Conservation (phyloP, 306 rosid species). For the Lagenaria siceraria region DNA sequence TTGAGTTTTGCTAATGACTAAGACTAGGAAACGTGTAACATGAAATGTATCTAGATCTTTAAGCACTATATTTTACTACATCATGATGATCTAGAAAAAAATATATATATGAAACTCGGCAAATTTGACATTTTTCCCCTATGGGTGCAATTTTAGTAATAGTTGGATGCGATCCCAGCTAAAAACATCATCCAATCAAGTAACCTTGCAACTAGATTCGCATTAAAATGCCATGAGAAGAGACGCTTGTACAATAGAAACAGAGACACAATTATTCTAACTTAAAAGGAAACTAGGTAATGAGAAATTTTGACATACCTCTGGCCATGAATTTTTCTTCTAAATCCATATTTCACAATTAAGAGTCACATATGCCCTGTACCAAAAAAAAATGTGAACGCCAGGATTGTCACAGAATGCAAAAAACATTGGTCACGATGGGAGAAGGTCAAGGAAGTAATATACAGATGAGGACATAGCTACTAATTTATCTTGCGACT, state of each 20-base stretch:
- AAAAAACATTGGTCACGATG: neutral
- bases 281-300: neutral
- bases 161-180: neutral
- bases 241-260: neutral
- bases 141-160: neutral
- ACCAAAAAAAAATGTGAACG: slow-evolving; percentile 2
- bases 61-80: neutral
- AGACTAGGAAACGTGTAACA: neutral
- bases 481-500: neutral
- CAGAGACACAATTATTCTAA: neutral
- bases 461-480: neutral
- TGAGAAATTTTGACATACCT: slow-evolving; percentile 34
- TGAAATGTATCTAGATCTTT: neutral
- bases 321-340: slow-evolving; percentile 54
- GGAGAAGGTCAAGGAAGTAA: neutral
- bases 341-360: slow-evolving; percentile 33
- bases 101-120: neutral
- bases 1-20: neutral
- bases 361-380: slow-evolving; percentile 22
- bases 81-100: neutral
- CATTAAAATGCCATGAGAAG: neutral
- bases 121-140: neutral
- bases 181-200: neutral
- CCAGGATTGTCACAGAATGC: neutral
- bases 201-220: neutral